Conservation (phyloP, 2,329 filamentous ascomycete species). For the Sporothrix curviconia region DNA sequence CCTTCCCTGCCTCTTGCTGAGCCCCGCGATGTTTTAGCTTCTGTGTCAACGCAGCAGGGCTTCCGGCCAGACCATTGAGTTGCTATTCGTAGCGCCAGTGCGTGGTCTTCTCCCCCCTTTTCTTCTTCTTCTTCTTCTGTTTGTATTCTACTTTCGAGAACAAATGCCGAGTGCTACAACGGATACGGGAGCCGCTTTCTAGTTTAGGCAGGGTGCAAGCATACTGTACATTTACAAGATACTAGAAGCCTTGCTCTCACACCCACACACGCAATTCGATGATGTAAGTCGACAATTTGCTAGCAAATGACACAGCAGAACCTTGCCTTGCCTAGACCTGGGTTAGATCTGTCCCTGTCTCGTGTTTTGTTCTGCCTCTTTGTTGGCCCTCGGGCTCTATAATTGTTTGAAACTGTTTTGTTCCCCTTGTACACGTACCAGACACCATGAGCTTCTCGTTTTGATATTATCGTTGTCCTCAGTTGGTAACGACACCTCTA, state of each 20-base stretch:
- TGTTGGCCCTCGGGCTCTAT: no score
- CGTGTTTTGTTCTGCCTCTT: background rate
- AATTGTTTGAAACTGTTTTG: background rate
- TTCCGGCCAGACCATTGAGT: background rate
- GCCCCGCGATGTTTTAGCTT: conserved; percentile 4
- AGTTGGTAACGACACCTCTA: background rate
- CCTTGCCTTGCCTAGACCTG: background rate
- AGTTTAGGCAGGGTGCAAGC: background rate
- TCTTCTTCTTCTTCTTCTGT: background rate
- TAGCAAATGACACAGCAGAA: background rate
- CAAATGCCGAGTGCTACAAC: background rate
- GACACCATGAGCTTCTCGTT: background rate
- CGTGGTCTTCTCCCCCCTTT: background rate
- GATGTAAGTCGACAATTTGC: background rate
- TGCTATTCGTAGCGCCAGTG: background rate
- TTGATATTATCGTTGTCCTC: background rate
- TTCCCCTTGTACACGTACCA: background rate
- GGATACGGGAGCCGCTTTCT: background rate
- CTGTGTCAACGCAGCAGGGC: background rate
- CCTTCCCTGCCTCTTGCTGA: background rate
- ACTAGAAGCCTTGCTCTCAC: background rate
- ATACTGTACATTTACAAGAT: no score
- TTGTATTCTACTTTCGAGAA: no score
- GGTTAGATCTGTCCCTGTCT: background rate
- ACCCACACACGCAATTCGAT: conserved; percentile 5